Evolutionary conservation across 1,139 yeast species (phyloP).

Genomic region (Saccharomyces hybrid): DNA sequence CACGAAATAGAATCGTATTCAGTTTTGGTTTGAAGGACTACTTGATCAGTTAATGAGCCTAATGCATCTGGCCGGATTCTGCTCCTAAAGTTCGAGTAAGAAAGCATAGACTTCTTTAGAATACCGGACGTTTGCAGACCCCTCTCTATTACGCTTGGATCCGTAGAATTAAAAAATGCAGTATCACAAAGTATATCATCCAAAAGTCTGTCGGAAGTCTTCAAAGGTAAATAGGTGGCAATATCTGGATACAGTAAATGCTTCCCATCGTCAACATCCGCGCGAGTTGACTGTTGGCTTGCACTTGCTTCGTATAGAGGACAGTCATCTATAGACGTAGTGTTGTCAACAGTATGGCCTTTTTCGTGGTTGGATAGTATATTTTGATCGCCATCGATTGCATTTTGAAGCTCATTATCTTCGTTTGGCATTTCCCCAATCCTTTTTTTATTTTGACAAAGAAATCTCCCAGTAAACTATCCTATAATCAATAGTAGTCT

Average conservation of each 20-base stretch:
- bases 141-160: conserved; percentile 10
- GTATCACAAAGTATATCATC: conserved; percentile 47
- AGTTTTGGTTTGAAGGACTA: conserved; percentile 23
- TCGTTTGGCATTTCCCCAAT: background rate
- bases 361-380: background rate
- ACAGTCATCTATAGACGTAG: background rate
- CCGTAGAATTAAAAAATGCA: conserved; percentile 9
- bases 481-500: background rate
- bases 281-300: background rate
- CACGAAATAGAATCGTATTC: conserved; percentile 26
- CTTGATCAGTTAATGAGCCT: conserved; percentile 26
- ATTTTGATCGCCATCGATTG: background rate
- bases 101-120: conserved; percentile 23
- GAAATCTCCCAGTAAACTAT: background rate
- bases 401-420: background rate
- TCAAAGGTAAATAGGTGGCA: conserved; percentile 33
- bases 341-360: background rate
- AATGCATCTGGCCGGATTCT: conserved; percentile 18
- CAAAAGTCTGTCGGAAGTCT: conserved; percentile 56
- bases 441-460: background rate
- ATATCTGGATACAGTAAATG: conserved; percentile 30
- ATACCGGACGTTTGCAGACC: conserved; percentile 20
- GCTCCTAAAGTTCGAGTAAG: conserved; percentile 26
- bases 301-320: background rate
- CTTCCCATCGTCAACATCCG: conserved; percentile 21